These are phyloP conservation scores for Podaxis sp. DNA, from an alignment of 768 basidiomycete genomes.

Conservation along the genomic window DNA sequence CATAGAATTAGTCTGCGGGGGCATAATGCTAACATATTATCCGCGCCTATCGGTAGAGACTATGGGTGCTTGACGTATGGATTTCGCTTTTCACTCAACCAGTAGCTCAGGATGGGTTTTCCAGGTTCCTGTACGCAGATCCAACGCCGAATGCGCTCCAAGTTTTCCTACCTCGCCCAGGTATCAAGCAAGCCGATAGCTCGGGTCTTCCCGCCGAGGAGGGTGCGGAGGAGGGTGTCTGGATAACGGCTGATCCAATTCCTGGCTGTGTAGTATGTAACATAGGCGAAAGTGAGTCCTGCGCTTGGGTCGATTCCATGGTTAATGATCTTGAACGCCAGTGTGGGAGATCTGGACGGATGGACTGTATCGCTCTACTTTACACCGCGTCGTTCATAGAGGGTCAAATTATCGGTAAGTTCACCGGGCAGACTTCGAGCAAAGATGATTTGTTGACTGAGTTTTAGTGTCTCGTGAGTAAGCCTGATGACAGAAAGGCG, in stretches of 20 bases:
- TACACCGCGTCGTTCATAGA: constrained; percentile 86
- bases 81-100: neutral
- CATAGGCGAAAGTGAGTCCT: constrained; percentile 80
- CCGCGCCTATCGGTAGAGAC: constrained; percentile 46
- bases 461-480: constrained; percentile 68
- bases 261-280: constrained; percentile 87
- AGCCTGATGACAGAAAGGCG: neutral
- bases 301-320: neutral
- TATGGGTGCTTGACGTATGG: constrained; percentile 88
- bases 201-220: constrained; percentile 48
- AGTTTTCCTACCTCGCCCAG: constrained; percentile 61
- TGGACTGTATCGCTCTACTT: constrained; percentile 79
- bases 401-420: constrained; percentile 64
- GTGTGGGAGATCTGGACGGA: constrained; percentile 95
- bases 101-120: neutral
- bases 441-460: neutral
- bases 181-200: constrained; percentile 24
- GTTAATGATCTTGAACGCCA: constrained; percentile 22
- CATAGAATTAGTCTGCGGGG: neutral
- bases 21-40: neutral
- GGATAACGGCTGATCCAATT: constrained; percentile 86
- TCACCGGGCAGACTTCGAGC: constrained; percentile 5
- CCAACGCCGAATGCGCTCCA: constrained; percentile 78
- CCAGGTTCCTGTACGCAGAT: constrained; percentile 86
- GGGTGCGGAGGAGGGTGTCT: constrained; percentile 57